phyloP scores from a whole-genome alignment of 805 yeast species.

The Saccharomycopsis fibuligera region DNA sequence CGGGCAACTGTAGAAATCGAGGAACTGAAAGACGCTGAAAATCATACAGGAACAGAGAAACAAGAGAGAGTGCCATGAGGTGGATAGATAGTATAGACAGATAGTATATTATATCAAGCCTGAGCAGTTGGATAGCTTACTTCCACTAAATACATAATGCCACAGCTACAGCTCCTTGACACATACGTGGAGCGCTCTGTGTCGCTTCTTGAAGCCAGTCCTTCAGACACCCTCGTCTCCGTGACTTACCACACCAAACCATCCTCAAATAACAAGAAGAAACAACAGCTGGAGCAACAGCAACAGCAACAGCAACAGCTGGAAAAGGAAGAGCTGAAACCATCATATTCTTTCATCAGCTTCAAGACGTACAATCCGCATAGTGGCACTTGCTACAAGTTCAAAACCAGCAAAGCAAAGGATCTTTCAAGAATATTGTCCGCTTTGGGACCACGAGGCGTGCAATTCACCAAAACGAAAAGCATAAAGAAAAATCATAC shows the following conservation, averaged over 20 bases:
- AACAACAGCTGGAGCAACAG: no score
- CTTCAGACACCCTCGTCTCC: slow-evolving; percentile 28
- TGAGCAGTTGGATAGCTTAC: no score
- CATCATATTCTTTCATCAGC: slow-evolving; percentile 33
- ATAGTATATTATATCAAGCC: no score
- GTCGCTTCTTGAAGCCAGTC: slow-evolving; percentile 26
- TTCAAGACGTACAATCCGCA: slow-evolving; percentile 63
- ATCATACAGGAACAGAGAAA: no score
- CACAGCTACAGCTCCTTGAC: slow-evolving; percentile 27
- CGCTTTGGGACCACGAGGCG: slow-evolving; percentile 67
- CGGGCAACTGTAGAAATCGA: no score
- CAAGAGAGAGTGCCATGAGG: no score
- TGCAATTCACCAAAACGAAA: slow-evolving; percentile 31
- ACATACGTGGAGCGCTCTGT: slow-evolving; percentile 28
- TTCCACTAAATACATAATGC: slow-evolving; percentile 7
- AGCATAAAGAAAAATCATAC: background rate
- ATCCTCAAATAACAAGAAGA: slow-evolving; percentile 21
- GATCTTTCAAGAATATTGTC: slow-evolving; percentile 70
- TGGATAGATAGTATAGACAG: no score
- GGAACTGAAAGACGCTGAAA: no score
- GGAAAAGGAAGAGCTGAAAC: slow-evolving; percentile 18
- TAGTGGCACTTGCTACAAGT: slow-evolving; percentile 54
- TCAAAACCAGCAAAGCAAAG: slow-evolving; percentile 54
- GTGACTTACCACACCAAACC: slow-evolving; percentile 30
- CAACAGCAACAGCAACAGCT: slow-evolving; percentile 24